Evolutionary conservation across 495 filamentous ascomycete species (phyloP), one percentile per base, ranked within the genome.

Genomic region (Lepraria neglecta): DNA sequence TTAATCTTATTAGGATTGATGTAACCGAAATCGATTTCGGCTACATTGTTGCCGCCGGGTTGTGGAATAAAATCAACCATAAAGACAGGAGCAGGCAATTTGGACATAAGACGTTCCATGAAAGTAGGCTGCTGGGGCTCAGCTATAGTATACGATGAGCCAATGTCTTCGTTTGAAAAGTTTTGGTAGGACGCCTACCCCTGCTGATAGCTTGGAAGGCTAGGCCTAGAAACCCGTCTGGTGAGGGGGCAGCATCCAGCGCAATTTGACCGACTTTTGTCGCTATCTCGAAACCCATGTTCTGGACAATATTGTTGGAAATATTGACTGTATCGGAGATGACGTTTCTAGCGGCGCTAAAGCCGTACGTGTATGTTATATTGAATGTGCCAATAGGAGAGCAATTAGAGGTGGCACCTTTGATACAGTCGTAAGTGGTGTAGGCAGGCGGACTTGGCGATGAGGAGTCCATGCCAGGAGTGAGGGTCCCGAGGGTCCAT

Each of bases 11-110:
- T 33, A n/a, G 27, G 27, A 17, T 52, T 52, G 15, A 52, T 52
- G 2, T 33, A 3, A 17, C 48, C 48, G 24, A 52, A 52, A 1
- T 52, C 48, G 28, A 52, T 6, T 31, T 52, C 27, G 17, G 48
- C 48, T 52, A 52, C 33, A 11, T 38, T 52, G 15, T 52, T 52
- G 14, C 48, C 48, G 15, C 48, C 48, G 17, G 27, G 27, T 30
- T 52, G 48, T 15, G 48, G 48, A 30, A 52, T 52, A 24, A 52
- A 52, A 24, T 52, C 48, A 27, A 52, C 48, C 27, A 24, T 52
- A n/a, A 53, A 53, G 3, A 53, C 0, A 0, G 0, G 7, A 10
- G 31, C 28, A 33, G 14, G 9, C n/a, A 53, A 53, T n/a, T n/a
- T 38, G 4, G 31, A 0, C 51, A 53, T 53, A 9, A 38, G n/a